These are phyloP conservation scores for Aspergillus heteromorphus DNA, from an alignment of 495 filamentous ascomycete species.

Conservation along the genomic window DNA sequence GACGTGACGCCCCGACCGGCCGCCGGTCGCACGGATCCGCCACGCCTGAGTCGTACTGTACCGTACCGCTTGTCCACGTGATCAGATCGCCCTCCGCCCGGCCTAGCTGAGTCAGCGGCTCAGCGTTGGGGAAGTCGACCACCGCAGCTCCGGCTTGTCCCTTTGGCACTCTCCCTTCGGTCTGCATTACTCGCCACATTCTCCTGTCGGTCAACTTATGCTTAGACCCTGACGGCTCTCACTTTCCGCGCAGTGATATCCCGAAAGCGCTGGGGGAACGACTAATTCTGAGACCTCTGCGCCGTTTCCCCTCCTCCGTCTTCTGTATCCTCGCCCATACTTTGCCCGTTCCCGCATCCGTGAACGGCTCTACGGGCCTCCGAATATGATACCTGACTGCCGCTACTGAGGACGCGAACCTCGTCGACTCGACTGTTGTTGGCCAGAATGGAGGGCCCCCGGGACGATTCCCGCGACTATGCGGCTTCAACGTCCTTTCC, in stretches of 20 bases:
- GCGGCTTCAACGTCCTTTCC: constrained; percentile 29
- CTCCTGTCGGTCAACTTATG: neutral
- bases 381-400: constrained; percentile 23
- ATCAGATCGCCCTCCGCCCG: too few relatives aligned
- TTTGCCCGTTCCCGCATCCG: neutral
- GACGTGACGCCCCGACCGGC: neutral
- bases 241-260: neutral
- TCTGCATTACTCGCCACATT: neutral
- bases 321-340: too few relatives aligned
- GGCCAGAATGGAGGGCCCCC: constrained; percentile 25
- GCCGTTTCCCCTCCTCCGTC: neutral
- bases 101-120: neutral
- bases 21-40: neutral
- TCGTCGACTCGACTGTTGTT: constrained; percentile 10
- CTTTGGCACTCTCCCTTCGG: neutral
- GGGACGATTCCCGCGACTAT: constrained; percentile 11
- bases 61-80: neutral
- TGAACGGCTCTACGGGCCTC: neutral
- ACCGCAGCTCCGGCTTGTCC: neutral
- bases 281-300: neutral
- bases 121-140: neutral
- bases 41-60: neutral
- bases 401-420: constrained; percentile 17
- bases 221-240: neutral
- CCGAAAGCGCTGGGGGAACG: neutral